Conservation (phyloP, 257 asterid genomes). For the Fraxinus cuspidata region DNA sequence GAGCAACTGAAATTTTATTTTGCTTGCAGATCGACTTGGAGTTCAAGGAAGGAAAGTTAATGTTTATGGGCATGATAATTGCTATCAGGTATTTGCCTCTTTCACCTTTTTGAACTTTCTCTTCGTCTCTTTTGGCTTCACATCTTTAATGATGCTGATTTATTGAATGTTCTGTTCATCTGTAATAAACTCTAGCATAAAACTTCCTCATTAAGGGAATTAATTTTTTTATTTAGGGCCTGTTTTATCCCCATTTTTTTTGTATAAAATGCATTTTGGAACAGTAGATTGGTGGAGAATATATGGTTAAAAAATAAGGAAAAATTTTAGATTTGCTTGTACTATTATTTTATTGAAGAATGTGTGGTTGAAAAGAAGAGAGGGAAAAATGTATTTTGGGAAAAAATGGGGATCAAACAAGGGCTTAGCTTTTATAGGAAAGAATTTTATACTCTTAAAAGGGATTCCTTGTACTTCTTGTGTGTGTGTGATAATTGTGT, state of each 20-base stretch:
- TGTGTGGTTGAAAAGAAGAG: too few species aligned
- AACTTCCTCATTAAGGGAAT: neutral
- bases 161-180: too few species aligned
- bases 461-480: neutral
- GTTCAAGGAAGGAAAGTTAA: conserved; percentile 91
- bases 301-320: too few species aligned
- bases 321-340: too few species aligned
- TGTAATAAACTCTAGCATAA: neutral
- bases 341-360: too few species aligned
- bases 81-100: conserved; percentile 55
- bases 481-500: neutral
- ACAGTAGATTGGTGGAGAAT: too few species aligned
- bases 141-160: neutral
- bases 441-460: neutral
- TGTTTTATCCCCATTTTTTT: too few species aligned
- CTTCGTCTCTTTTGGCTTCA: neutral
- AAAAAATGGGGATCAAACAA: too few species aligned
- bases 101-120: neutral
- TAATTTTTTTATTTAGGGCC: too few species aligned
- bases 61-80: conserved; percentile 53
- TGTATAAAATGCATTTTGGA: too few species aligned
- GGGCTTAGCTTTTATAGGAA: neutral
- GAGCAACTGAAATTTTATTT: conserved; percentile 16
- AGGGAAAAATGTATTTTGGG: too few species aligned
- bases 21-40: conserved; percentile 76